Evolutionary conservation across 192 early-diverging fungal genomes (phyloP), one percentile per base, ranked within the genome.

Genomic region (Rhizophagus prolifer): DNA sequence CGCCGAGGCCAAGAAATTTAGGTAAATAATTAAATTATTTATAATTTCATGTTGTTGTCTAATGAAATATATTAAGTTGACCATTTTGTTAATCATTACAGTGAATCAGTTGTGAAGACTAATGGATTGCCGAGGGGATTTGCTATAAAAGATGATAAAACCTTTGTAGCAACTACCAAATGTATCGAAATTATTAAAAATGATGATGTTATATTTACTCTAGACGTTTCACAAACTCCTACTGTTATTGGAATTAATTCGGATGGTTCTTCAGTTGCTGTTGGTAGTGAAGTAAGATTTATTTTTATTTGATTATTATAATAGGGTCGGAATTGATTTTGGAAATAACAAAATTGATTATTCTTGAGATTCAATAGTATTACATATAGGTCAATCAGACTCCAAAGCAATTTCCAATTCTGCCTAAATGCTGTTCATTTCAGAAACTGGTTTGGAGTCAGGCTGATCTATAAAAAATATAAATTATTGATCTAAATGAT

Each of bases 201-300:
- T 58, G 82, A 86, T 9, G 75, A 85, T 25, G 81, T 83, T 67
- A 68, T 85, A 3, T 70, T 64, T 16, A 76, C 76, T 58, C 38
- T 85, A 9, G 78, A 81, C 19, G 76, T 90, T 28, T 69, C 69
- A 23, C 90, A 80, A 72, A 82, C 73, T 23, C 90, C 90, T 21
- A 84, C 83, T 12, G 72, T 84, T 38, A 83, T 87, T 36, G 91
- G 88, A 0, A 84, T 95, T 44, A 83, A 84, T 38, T 79, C 84
- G 21, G 79, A 84, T 46, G 87, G 85, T n/a, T 78, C 68, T 9
- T 54, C 77, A 28, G 81, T 94, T 5, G 91, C 88, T 28, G 85
- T 93, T 79, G 92, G 93, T 31, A 83, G 85, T 16, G 90, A 93
- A 82, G 90, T 89, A 80, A 73, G 72, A 47, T 14, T 47, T 38